phyloP scores from a whole-genome alignment of 208 protist species.

The Acanthamoeba lenticulata region DNA sequence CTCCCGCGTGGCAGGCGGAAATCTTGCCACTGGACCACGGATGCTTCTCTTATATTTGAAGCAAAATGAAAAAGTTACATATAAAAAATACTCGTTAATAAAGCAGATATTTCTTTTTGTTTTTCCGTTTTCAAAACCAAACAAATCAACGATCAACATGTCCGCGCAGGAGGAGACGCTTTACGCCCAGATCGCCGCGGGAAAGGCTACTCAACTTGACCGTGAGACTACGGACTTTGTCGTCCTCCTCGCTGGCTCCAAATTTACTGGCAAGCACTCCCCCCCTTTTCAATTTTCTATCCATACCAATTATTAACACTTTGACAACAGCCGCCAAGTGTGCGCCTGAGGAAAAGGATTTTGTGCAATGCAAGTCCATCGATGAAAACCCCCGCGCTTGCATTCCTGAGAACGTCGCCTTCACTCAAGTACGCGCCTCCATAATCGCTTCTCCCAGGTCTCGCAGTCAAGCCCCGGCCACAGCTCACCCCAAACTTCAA shows the following conservation, averaged over 20 bases:
- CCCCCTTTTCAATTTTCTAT: not conserved
- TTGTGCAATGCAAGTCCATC: not conserved
- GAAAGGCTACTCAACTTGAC: not conserved
- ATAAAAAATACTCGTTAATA: too few relatives aligned
- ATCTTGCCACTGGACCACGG: too few relatives aligned
- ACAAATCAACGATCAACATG: too few relatives aligned
- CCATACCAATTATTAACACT: not conserved
- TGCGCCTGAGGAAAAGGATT: not conserved
- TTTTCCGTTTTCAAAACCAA: too few relatives aligned
- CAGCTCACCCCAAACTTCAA: too few relatives aligned
- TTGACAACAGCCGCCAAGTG: not conserved
- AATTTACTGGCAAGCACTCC: not conserved
- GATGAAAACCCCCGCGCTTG: slow-evolving; percentile 10
- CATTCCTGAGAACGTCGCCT: not conserved
- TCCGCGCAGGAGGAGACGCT: not conserved
- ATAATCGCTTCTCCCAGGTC: not conserved
- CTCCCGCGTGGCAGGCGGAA: too few relatives aligned
- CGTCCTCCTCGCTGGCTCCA: not conserved
- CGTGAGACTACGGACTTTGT: not conserved
- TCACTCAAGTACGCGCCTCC: not conserved
- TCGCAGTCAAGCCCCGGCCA: not conserved
- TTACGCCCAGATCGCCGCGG: not conserved
- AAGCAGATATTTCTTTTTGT: too few relatives aligned
- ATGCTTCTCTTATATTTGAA: too few relatives aligned
- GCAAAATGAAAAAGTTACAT: too few relatives aligned